A percentile compares a stretch with the other conserved stretches of the same genome.
Conservation (phyloP, 768 basidiomycete genomes). For the Pleurotus platypus region DNA sequence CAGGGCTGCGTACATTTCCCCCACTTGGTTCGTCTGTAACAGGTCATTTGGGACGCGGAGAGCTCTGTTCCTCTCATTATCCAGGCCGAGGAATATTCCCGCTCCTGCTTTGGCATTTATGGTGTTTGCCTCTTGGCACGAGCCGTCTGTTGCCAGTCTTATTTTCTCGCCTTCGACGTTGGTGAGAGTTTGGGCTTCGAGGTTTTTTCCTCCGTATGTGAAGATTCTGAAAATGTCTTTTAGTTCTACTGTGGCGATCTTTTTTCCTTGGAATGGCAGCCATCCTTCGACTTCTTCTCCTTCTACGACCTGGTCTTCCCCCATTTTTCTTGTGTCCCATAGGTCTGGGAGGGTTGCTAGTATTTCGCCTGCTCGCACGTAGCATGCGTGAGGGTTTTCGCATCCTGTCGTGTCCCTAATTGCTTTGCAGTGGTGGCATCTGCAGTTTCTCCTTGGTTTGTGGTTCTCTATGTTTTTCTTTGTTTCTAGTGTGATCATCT, state of each 20-base stretch:
- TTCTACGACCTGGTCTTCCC: no score
- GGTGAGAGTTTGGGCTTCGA: no score
- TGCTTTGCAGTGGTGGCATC: background rate
- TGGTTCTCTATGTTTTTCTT: background rate
- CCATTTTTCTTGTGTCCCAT: background rate
- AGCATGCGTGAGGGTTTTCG: background rate
- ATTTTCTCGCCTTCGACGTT: background rate
- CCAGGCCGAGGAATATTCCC: background rate
- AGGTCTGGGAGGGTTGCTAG: background rate
- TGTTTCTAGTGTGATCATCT: background rate
- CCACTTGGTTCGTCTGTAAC: slow-evolving; percentile 18
- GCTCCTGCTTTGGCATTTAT: background rate
- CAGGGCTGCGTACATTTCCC: slow-evolving; percentile 12
- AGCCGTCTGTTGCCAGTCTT: slow-evolving; percentile 3
- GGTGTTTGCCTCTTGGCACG: background rate
- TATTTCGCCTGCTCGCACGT: background rate
- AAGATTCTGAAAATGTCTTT: background rate
- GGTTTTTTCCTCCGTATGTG: background rate
- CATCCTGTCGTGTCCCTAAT: background rate
- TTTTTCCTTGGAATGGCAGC: background rate
- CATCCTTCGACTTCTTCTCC: no score
- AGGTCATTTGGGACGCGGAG: slow-evolving; percentile 10
- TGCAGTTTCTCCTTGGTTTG: background rate
- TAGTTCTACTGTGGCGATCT: background rate
- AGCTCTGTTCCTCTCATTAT: slow-evolving; percentile 14